These are phyloP conservation scores for Pyronema domesticum DNA, from an alignment of 495 filamentous ascomycete species.

Conservation along the genomic window DNA sequence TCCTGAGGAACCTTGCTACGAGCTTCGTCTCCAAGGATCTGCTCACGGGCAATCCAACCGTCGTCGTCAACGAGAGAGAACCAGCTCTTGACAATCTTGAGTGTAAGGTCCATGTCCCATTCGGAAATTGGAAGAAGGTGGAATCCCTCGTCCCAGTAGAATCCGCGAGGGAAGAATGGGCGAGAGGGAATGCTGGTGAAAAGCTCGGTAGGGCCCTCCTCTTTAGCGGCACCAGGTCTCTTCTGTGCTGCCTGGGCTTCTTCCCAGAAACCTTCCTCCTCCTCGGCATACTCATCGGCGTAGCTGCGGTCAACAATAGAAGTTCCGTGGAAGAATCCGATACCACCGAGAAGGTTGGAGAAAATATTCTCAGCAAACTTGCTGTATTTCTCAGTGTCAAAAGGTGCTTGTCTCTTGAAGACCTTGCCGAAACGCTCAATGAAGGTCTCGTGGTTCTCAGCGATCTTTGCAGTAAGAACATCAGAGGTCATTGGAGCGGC, in stretches of 20 bases:
- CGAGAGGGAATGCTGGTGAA: slow-evolving; percentile 87
- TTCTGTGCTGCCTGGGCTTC: slow-evolving; percentile 45
- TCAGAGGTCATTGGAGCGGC: slow-evolving; percentile 43
- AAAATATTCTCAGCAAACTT: slow-evolving; percentile 78
- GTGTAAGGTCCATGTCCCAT: slow-evolving; percentile 79
- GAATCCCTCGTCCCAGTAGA: slow-evolving; percentile 97
- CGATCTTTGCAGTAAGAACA: slow-evolving; percentile 50
- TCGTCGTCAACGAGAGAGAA: slow-evolving; percentile 90
- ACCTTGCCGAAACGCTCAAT: slow-evolving; percentile 53
- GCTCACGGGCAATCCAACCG: slow-evolving; percentile 93
- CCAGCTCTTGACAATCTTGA: slow-evolving; percentile 91
- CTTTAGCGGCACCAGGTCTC: slow-evolving; percentile 28
- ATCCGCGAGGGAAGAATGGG: slow-evolving; percentile 90
- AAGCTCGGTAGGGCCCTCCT: slow-evolving; percentile 74
- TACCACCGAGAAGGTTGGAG: slow-evolving; percentile 83
- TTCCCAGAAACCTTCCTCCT: slow-evolving; percentile 94
- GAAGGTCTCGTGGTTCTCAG: slow-evolving; percentile 47
- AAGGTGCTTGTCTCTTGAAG: slow-evolving; percentile 60
- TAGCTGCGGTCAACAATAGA: slow-evolving; percentile 77
- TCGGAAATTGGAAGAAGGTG: slow-evolving; percentile 83
- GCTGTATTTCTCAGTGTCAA: slow-evolving; percentile 50
- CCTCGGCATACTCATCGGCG: slow-evolving; percentile 81
- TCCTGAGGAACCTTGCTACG: slow-evolving; percentile 89
- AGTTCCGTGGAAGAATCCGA: slow-evolving; percentile 87
- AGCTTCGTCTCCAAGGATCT: slow-evolving; percentile 87